Percentiles rank a stretch among this genome's conserved stretches.
These are phyloP conservation scores for Coniochaeta ligniaria DNA, from an alignment of 2,329 filamentous ascomycete genomes.

Conservation along the genomic window DNA sequence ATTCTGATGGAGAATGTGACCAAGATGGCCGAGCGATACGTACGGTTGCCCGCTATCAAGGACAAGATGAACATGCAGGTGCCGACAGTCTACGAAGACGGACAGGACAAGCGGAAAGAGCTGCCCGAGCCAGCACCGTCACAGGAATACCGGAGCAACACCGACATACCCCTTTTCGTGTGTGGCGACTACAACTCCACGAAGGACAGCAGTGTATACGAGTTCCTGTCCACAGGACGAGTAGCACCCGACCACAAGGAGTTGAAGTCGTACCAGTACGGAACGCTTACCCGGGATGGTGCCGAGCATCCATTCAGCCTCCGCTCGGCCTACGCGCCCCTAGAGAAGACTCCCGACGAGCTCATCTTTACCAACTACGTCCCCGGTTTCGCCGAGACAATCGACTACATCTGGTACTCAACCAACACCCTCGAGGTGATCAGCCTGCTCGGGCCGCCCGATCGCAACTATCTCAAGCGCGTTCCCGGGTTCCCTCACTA, in stretches of 20 bases:
- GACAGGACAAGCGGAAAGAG: constrained; percentile 38
- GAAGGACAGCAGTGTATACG: constrained; percentile 81
- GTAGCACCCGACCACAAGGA: constrained; percentile 75
- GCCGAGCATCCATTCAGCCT: constrained; percentile 93
- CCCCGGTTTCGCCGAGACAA: constrained; percentile 81
- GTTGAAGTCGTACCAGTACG: constrained; percentile 75
- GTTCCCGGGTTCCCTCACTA: constrained; percentile 91
- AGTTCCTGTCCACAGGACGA: constrained; percentile 74
- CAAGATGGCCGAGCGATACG: constrained; percentile 79
- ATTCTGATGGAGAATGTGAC: constrained; percentile 90
- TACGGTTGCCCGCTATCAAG: constrained; percentile 64
- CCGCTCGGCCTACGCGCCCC: constrained; percentile 79
- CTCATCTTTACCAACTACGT: constrained; percentile 95
- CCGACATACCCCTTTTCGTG: constrained; percentile 83
- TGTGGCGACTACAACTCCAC: constrained; percentile 97
- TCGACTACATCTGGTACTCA: constrained; percentile 98
- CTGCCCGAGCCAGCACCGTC: constrained; percentile 67
- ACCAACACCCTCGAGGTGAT: constrained; percentile 82
- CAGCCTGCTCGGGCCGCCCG: constrained; percentile 77
- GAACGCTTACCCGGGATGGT: constrained; percentile 84
- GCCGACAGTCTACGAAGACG: constrained; percentile 22
- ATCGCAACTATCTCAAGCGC: constrained; percentile 74
- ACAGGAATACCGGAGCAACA: constrained; percentile 76
- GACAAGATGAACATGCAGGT: constrained; percentile 63
- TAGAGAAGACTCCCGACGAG: constrained; percentile 76